Base-by-base conservation (phyloP, 2,329 filamentous ascomycete species). In the Trichoderma simmonsii region DNA sequence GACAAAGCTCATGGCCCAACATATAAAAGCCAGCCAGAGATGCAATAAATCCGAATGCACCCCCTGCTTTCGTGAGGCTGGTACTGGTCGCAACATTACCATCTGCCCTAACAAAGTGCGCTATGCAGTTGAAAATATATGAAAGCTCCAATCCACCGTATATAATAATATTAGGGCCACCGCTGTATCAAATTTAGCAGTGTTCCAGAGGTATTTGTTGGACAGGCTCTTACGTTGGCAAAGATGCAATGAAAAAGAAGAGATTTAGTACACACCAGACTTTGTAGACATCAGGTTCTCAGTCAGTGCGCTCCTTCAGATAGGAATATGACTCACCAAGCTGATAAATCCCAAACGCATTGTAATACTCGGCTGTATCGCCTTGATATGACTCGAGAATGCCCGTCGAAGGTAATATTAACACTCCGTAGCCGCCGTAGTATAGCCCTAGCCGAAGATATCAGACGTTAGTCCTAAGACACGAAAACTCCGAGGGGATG, bases 71-170 rank as follows among this genome's bases (percentile, higher is more conserved):
- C 43, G 12, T 51, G 2, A 51, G 43, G 43, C 43, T 21, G 8
- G 43, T 51, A 51, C 43, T 21, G n/a, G 43, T 51, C n/a, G 43
- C 43, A 21, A 51, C 43, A 51, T 51, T 51, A 51, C 43, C 43
- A 21, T 51, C 43, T 6, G 43, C 43, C 43, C 8, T 51, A 12
- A 51, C 43, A 51, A 51, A 51, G 18, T 51, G 43, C n/a, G 43
- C n/a, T 21, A 51, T 51, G n/a, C n/a, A 51, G 43, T 51, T 51
- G 43, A 51, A 51, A 21, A 51, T 18, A 12, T 51, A 51, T 51
- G 43, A 51, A 1, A 51, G 43, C 43, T 51, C 43, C n/a, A 51
- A 51, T 21, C 18, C 43, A 51, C 43, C 43, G 21, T 51, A 51
- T 51, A 51, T 2, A 51, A 51, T 1, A 1, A 51, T 51, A 51